Percentiles rank a stretch among this genome's conserved stretches.
Conservation (phyloP, 2,329 filamentous ascomycete genomes). For the Microcyclosporella mali region DNA sequence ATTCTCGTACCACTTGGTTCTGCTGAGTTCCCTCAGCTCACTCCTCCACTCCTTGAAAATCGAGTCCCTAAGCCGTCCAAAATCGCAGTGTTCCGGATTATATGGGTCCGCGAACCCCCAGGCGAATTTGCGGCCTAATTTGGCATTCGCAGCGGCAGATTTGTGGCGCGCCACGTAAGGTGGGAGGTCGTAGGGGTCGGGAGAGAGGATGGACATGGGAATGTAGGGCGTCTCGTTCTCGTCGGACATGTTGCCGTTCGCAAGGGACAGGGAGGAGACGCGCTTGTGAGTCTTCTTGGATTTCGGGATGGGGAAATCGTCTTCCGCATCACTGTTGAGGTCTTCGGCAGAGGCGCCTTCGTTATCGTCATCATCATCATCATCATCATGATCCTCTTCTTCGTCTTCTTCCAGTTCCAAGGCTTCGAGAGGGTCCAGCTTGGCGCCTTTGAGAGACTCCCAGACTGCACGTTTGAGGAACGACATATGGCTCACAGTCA, state of each 20-base stretch:
- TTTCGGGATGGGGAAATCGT: conserved; percentile 23
- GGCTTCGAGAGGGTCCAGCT: conserved; percentile 80
- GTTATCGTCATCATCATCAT: conserved; percentile 34
- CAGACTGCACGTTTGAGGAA: conserved; percentile 87
- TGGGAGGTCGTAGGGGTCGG: conserved; percentile 70
- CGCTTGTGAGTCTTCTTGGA: conserved; percentile 31
- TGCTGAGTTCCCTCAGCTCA: conserved; percentile 82
- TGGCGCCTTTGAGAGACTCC: conserved; percentile 76
- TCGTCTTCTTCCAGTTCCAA: conserved; percentile 75
- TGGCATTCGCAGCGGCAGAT: conserved; percentile 43
- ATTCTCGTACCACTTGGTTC: conserved; percentile 90
- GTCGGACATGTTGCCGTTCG: conserved; percentile 26
- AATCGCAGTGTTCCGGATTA: conserved; percentile 88
- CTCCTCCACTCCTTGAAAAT: conserved; percentile 91
- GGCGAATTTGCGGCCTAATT: conserved; percentile 81
- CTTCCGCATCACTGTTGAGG: conserved; percentile 19
- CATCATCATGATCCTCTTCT: conserved; percentile 44
- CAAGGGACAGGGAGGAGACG: conserved; percentile 35
- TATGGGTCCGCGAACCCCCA: conserved; percentile 97
- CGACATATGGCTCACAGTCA: conserved; percentile 91
- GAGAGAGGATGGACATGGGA: conserved; percentile 88
- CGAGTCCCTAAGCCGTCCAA: conserved; percentile 78
- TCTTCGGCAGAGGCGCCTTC: conserved; percentile 20
- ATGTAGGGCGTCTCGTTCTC: conserved; percentile 58
- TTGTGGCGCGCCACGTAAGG: conserved; percentile 47